Percentiles rank a stretch among this genome's conserved stretches.
These are phyloP conservation scores for Cavenderia fasciculata DNA, from an alignment of 78 protist genomes.

Conservation along the genomic window DNA sequence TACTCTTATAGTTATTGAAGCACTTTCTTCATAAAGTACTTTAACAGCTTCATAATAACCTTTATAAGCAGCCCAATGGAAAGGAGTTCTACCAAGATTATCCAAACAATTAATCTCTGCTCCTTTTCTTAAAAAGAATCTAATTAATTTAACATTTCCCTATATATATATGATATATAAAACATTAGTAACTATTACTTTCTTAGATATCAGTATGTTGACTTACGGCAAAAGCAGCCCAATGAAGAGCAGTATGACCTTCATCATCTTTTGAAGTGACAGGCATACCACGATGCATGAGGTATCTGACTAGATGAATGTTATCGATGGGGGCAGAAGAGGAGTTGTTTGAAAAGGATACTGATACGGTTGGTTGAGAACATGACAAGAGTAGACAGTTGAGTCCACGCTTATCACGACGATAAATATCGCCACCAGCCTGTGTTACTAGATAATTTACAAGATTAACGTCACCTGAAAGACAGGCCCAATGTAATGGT, in stretches of 20 bases:
- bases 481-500: conserved; percentile 79
- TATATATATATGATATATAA: no score
- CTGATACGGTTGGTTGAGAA: conserved; percentile 1
- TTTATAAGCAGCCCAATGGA: conserved; percentile 46
- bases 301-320: conserved; percentile 23
- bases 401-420: conserved; percentile 56
- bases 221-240: conserved; percentile 77
- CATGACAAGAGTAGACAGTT: conserved; percentile 23
- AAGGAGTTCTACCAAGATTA: conserved; percentile 36
- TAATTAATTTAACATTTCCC: conserved; percentile 31
- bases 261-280: conserved; percentile 67
- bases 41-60: conserved; percentile 21
- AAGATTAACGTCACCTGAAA: conserved; percentile 43
- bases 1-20: background rate
- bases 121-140: conserved; percentile 24
- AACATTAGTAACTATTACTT: background rate
- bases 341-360: no score
- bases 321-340: no score
- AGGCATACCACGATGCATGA: conserved; percentile 52
- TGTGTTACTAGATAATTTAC: conserved; percentile 32
- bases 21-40: conserved; percentile 50
- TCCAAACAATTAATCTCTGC: conserved; percentile 17
- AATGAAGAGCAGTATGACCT: conserved; percentile 82
- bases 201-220: background rate
- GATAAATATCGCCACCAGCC: conserved; percentile 24